Evolutionary conservation across 192 early-diverging fungal species (phyloP), one percentile per base, ranked within the genome.

Genomic region (Phycomyces nitens): DNA sequence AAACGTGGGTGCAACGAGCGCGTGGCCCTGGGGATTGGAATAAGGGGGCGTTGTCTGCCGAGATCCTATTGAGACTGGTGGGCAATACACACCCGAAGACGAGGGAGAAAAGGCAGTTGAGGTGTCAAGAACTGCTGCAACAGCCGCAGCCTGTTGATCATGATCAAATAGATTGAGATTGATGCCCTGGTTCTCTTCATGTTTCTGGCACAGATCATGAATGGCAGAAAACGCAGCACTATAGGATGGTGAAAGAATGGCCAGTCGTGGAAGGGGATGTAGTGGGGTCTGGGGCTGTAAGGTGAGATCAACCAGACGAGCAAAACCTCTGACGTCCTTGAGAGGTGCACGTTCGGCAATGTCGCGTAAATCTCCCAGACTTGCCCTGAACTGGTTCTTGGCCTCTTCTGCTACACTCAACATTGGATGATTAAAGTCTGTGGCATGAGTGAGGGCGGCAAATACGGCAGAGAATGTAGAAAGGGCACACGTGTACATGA

Each of bases 401-500:
- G 68, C 60, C 9, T 54, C 60, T 21, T 69, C 53, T 4, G 68
- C 61, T 27, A 63, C 54, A 15, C 47, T 60, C 4, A 57, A 3
- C 16, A 24, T 39, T 7, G 60, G 51, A 58, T 62, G 61, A 18
- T 69, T 43, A 40, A 69, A 56, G 42, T 69, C 68, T 16, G 29
- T 22, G n/a, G 68, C 60, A 62, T 69, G 68, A 6, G 60, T 63
- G n/a, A 69, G 53, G 20, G 68, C 53, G 22, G 68, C 68, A 62
- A 69, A 62, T 22, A 63, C 47, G 47, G 52, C 68, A 15, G 60
- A 69, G 10, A 62, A 61, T 16, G 54, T 41, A 1, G 60, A 57
- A 7, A 69, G 16, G 9, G 47, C 27, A 24, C 44, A 62, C 21
- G 59, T 60, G n/a, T 62, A 69, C 60, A 61, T 61, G 20, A 69